phyloP scores from a whole-genome alignment of 106 monocot species.

The Dactylorhiza incarnata region DNA sequence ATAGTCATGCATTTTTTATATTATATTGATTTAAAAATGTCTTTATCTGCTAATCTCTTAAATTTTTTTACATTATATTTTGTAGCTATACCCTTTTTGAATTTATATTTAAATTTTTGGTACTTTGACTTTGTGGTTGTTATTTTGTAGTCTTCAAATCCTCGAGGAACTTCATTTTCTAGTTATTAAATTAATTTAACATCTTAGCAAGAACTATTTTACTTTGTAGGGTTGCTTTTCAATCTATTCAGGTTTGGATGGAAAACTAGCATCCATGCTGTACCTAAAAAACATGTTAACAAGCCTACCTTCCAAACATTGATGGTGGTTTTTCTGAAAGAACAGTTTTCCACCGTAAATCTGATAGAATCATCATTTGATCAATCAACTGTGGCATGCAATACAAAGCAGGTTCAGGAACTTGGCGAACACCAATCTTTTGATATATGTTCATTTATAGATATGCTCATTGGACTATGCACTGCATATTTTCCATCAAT shows the following conservation, averaged over 20 bases:
- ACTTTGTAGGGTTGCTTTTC: conserved; percentile 62
- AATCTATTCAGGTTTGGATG: conserved; percentile 87
- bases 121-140: not conserved
- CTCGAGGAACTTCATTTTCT: not conserved
- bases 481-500: conserved; percentile 7
- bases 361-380: conserved; percentile 45
- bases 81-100: not conserved
- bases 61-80: not conserved
- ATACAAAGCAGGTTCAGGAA: conserved; percentile 51
- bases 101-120: not conserved
- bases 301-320: conserved; percentile 71
- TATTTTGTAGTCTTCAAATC: not conserved
- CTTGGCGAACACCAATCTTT: not conserved
- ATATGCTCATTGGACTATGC: not conserved
- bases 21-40: not conserved
- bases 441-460: not conserved
- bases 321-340: conserved; percentile 61
- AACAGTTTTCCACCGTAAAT: conserved; percentile 23
- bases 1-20: not conserved
- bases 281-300: conserved; percentile 37
- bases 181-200: not conserved
- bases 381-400: conserved; percentile 19
- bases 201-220: conserved; percentile 6
- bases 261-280: conserved; percentile 49
- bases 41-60: not conserved